Evolutionary conservation across 768 basidiomycete genomes (phyloP).

Genomic region (Ephemerocybe angulata): DNA sequence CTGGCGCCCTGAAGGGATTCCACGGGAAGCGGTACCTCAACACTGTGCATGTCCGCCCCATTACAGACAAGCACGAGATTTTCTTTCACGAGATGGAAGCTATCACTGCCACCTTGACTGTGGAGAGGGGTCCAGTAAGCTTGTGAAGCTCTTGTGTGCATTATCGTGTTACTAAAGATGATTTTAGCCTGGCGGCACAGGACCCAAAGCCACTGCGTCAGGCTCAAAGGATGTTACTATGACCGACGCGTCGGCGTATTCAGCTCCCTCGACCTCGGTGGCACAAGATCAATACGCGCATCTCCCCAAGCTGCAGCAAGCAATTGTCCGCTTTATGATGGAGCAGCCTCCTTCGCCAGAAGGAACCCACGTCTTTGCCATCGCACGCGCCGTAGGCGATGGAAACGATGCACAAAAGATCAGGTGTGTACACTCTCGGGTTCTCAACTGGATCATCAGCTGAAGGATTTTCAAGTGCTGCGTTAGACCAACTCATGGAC

Average conservation of each 20-base stretch:
- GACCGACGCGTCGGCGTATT: constrained; percentile 38
- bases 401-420: constrained; percentile 49
- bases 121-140: constrained; percentile 65
- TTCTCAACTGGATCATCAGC: not conserved
- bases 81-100: constrained; percentile 80
- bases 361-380: constrained; percentile 71
- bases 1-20: constrained; percentile 81
- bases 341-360: constrained; percentile 46
- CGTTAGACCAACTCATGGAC: constrained; percentile 74
- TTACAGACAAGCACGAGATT: constrained; percentile 71
- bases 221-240: constrained; percentile 13
- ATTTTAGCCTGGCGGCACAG: constrained; percentile 30
- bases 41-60: constrained; percentile 64
- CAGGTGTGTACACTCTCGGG: constrained; percentile 41
- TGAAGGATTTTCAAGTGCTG: constrained; percentile 42
- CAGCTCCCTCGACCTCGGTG: constrained; percentile 26
- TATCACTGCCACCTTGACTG: constrained; percentile 61
- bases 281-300: constrained; percentile 47
- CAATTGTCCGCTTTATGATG: constrained; percentile 65
- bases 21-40: constrained; percentile 80
- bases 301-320: constrained; percentile 55
- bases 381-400: constrained; percentile 59
- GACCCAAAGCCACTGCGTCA: constrained; percentile 18
- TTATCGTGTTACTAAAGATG: not conserved
- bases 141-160: not conserved